Conservation (phyloP, 1,284 basidiomycete genomes). For the Amanita bisporigera region DNA sequence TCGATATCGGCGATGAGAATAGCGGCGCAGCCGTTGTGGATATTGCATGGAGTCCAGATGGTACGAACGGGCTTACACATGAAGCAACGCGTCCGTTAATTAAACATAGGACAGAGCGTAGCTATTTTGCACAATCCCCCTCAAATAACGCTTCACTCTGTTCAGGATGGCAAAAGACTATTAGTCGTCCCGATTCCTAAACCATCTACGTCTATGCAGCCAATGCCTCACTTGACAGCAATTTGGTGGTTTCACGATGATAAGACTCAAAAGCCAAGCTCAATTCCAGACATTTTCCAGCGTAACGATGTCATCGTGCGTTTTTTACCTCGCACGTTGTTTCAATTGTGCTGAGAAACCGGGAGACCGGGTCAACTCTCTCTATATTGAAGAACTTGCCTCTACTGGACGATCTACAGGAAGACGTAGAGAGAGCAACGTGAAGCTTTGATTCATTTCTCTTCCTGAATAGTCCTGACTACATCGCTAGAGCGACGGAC, state of each 20-base stretch:
- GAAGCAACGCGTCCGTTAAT: slow-evolving; percentile 12
- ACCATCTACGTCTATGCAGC: slow-evolving; percentile 5
- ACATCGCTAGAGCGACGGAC: slow-evolving; percentile 62
- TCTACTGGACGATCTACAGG: slow-evolving; percentile 68
- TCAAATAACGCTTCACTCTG: slow-evolving; percentile 69
- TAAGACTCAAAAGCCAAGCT: slow-evolving; percentile 45
- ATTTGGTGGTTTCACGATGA: slow-evolving; percentile 76
- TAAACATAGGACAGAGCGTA: slow-evolving; percentile 64
- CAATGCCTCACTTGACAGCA: slow-evolving; percentile 46
- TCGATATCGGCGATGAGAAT: slow-evolving; percentile 59
- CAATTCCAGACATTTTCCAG: slow-evolving; percentile 77
- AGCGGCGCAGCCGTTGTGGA: slow-evolving; percentile 57
- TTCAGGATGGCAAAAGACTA: slow-evolving; percentile 71
- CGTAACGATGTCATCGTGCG: slow-evolving; percentile 68
- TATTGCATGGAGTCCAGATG: slow-evolving; percentile 81
- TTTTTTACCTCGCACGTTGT: slow-evolving; percentile 9
- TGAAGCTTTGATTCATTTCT: slow-evolving; percentile 39
- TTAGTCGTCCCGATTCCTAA: slow-evolving; percentile 45
- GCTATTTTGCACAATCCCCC: slow-evolving; percentile 75
- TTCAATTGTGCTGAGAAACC: slow-evolving; percentile 2
- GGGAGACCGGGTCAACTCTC: slow-evolving; percentile 76
- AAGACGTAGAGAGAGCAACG: slow-evolving; percentile 67
- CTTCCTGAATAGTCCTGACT: slow-evolving; percentile 15
- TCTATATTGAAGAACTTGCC: slow-evolving; percentile 71
- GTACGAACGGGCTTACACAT: slow-evolving; percentile 47